phyloP scores from a whole-genome alignment of 2,329 filamentous ascomycete species.

The Endothia cerciana region DNA sequence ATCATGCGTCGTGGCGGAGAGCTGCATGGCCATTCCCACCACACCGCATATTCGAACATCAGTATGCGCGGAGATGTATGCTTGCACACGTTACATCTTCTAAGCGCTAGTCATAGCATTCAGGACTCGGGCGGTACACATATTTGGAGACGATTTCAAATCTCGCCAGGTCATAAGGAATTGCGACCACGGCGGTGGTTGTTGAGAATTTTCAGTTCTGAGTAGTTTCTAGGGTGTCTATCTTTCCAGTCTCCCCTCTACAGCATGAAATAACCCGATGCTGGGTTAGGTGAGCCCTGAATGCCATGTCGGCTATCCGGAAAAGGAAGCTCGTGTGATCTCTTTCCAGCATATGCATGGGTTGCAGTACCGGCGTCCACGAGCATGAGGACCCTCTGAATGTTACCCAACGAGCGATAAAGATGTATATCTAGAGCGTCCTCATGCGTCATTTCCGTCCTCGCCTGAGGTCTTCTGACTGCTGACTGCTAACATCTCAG shows the following conservation, averaged over 20 bases:
- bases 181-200: neutral
- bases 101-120: neutral
- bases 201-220: too few species aligned
- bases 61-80: neutral
- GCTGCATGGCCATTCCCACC: conserved; percentile 1
- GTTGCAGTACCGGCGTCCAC: conserved; percentile 3
- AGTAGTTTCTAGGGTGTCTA: neutral
- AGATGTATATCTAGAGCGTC: conserved; percentile 1
- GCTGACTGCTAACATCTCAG: neutral
- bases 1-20: too few species aligned
- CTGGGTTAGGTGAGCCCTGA: neutral
- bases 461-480: neutral
- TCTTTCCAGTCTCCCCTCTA: neutral
- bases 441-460: neutral
- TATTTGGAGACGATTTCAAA: neutral
- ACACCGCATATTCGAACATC: neutral
- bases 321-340: conserved; percentile 17
- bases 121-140: neutral
- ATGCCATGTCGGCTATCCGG: neutral
- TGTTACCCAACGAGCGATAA: conserved; percentile 1
- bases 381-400: neutral
- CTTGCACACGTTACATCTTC: neutral
- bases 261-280: neutral
- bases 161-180: neutral
- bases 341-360: conserved; percentile 10